A percentile compares a stretch with the other conserved stretches of the same genome.
Conservation (phyloP, 2,329 filamentous ascomycete species). For the Hypoxylon sp. region DNA sequence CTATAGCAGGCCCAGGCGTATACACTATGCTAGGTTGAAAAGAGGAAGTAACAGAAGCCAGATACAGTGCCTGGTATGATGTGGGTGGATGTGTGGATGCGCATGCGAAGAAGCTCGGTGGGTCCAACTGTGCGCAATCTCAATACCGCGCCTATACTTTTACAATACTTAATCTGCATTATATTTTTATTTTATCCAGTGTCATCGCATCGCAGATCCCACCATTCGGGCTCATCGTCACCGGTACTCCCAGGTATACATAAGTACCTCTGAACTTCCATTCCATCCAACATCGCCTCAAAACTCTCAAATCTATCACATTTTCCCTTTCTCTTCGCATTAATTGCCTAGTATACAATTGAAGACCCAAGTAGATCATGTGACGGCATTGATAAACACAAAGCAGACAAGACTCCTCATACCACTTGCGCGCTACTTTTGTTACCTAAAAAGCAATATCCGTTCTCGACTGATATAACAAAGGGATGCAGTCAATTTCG, state of each 20-base stretch:
- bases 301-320: slow-evolving; percentile 24
- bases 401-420: slow-evolving; percentile 1
- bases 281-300: slow-evolving; percentile 35
- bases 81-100: slow-evolving; percentile 20
- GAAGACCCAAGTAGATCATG: slow-evolving; percentile 21
- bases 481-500: slow-evolving; percentile 15
- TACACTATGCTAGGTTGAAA: neutral
- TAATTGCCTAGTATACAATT: slow-evolving; percentile 21
- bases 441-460: neutral
- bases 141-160: slow-evolving; percentile 18
- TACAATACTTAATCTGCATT: slow-evolving; percentile 7
- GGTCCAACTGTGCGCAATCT: slow-evolving; percentile 24
- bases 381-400: slow-evolving; percentile 20
- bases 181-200: slow-evolving; percentile 1
- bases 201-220: neutral
- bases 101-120: slow-evolving; percentile 42
- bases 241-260: slow-evolving; percentile 5
- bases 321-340: slow-evolving; percentile 26
- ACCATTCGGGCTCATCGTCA: neutral
- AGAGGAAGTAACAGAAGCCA: slow-evolving; percentile 23
- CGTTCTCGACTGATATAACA: slow-evolving; percentile 4
- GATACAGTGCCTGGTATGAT: slow-evolving; percentile 21
- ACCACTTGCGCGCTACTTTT: neutral
- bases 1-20: slow-evolving; percentile 2
- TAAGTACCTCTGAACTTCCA: slow-evolving; percentile 17